Conservation (phyloP, 441 rosid genomes). For the Pelargonium australe region DNA sequence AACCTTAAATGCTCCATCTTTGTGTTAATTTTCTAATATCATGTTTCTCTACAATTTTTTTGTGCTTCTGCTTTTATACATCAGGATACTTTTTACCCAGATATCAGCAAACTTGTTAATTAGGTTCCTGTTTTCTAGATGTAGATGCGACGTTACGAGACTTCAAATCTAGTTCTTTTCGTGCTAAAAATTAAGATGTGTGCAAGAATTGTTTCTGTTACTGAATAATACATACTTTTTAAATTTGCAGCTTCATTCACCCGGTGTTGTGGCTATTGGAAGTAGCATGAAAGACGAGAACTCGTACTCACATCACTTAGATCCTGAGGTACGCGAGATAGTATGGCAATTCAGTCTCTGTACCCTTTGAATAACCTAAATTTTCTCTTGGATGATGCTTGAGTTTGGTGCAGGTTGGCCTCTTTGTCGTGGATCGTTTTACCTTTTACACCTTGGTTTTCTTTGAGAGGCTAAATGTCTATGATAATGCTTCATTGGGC, state of each 20-base stretch:
- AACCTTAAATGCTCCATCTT: too few relatives aligned
- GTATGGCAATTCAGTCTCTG: too few relatives aligned
- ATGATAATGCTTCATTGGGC: conserved; percentile 81
- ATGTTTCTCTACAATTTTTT: too few relatives aligned
- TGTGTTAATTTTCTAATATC: too few relatives aligned
- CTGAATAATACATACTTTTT: background rate
- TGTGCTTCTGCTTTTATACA: too few relatives aligned
- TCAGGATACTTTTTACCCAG: background rate
- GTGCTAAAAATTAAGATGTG: background rate
- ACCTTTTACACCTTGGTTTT: conserved; percentile 88
- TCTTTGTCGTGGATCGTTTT: conserved; percentile 91
- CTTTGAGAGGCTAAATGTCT: conserved; percentile 83
- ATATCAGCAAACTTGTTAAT: background rate
- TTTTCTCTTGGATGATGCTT: background rate
- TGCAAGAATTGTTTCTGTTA: background rate
- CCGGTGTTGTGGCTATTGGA: conserved; percentile 92
- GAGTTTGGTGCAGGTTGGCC: conserved; percentile 59
- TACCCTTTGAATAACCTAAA: too few relatives aligned
- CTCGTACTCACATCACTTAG: conserved; percentile 97
- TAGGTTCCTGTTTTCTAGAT: background rate
- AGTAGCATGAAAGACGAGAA: conserved; percentile 95
- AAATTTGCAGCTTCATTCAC: conserved; percentile 67
- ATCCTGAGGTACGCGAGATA: conserved; percentile 64
- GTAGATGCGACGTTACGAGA: background rate
- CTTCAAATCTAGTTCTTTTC: background rate